A percentile compares a stretch with the other conserved stretches of the same genome.
These are phyloP conservation scores for Knoxia roxburghii DNA, from an alignment of 257 asterid species.

Conservation along the genomic window DNA sequence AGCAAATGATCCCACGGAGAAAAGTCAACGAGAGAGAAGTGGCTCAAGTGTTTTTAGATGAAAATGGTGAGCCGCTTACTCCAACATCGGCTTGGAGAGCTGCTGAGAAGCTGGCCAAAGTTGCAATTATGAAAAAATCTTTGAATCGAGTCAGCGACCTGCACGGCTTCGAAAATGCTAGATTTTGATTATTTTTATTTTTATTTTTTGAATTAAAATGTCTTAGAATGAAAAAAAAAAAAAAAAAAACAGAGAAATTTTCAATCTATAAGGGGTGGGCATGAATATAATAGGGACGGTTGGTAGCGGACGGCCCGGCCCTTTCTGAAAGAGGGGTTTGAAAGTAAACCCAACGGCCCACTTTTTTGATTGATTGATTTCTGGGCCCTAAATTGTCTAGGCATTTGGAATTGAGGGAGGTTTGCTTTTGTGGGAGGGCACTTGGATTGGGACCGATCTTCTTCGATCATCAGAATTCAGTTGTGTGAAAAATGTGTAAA, in stretches of 20 bases:
- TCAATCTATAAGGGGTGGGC: neutral
- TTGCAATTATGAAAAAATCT: constrained; percentile 42
- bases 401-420: constrained; percentile 13
- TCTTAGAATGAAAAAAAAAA: neutral
- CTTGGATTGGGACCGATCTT: no score
- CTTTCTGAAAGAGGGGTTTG: constrained; percentile 26
- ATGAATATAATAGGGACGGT: constrained; percentile 16
- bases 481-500: neutral
- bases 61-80: constrained; percentile 67
- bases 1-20: constrained; percentile 30
- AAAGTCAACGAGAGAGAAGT: constrained; percentile 31
- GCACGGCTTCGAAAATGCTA: constrained; percentile 91
- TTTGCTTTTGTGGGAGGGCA: neutral
- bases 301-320: constrained; percentile 30
- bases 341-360: constrained; percentile 22
- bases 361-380: constrained; percentile 21
- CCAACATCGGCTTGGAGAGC: constrained; percentile 74
- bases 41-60: constrained; percentile 34
- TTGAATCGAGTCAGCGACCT: constrained; percentile 51
- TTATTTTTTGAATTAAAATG: neutral
- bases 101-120: constrained; percentile 62
- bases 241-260: constrained; percentile 1
- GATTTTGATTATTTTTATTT: constrained; percentile 38
- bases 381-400: constrained; percentile 19
- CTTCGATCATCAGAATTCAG: neutral